A percentile compares a stretch with the other conserved stretches of the same genome.
phyloP scores from a whole-genome alignment of 75 land plant species.

The Selaginella moellendorffii region DNA sequence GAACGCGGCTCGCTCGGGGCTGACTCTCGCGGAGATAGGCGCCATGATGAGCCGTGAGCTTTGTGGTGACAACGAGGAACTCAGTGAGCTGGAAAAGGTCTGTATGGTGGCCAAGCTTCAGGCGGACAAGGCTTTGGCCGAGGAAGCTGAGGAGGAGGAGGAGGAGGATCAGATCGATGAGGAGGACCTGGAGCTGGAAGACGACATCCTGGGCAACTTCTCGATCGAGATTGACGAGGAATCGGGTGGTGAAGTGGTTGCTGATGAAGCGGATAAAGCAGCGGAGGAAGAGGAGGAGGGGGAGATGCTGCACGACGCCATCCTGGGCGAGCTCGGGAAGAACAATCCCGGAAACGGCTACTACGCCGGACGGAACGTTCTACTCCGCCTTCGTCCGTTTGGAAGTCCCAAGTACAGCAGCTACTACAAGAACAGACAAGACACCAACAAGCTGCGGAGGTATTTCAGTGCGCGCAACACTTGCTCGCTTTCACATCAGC shows the following conservation, averaged over 20 bases:
- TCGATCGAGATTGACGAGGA: not conserved
- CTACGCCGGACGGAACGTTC: not conserved
- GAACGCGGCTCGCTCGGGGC: constrained; percentile 49
- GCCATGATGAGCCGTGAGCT: constrained; percentile 80
- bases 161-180: no score
- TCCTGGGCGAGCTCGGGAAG: not conserved
- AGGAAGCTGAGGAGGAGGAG: not conserved
- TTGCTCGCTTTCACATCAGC: no score
- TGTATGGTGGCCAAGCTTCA: constrained; percentile 42
- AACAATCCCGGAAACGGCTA: not conserved
- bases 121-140: constrained; percentile 14
- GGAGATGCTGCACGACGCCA: not conserved
- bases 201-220: not conserved
- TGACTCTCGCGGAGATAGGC: constrained; percentile 59
- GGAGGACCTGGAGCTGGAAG: not conserved
- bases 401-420: not conserved
- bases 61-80: constrained; percentile 44
- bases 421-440: not conserved
- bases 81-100: constrained; percentile 58
- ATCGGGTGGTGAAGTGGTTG: no score
- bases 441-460: not conserved
- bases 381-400: not conserved
- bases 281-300: not conserved
- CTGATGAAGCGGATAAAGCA: no score
- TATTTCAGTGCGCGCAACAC: not conserved